Conservation (phyloP, 768 basidiomycete species). For the Russula sp. region DNA sequence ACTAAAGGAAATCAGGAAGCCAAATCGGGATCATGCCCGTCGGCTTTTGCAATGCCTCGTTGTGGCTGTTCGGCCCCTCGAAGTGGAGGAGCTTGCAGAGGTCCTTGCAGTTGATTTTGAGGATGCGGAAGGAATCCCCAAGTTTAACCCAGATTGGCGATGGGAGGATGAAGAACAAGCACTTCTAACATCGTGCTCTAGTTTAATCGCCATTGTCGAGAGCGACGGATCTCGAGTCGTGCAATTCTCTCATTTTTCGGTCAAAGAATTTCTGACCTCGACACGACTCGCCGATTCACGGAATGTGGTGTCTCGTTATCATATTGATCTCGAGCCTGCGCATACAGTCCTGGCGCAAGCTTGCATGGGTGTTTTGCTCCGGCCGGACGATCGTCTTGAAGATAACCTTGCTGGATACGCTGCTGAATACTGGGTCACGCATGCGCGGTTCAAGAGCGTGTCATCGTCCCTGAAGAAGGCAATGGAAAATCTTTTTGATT, state of each 20-base stretch:
- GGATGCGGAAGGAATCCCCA: neutral
- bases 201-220: conserved; percentile 2
- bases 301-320: conserved; percentile 6
- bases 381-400: neutral
- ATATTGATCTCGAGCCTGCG: neutral
- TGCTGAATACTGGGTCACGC: neutral
- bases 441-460: neutral
- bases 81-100: conserved; percentile 6
- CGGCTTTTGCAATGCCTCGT: conserved; percentile 16
- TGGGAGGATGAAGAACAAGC: conserved; percentile 9
- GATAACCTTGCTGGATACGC: neutral
- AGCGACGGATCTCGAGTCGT: neutral
- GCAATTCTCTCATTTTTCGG: conserved; percentile 9
- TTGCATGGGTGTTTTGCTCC: neutral
- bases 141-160: neutral
- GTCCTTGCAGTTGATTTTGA: conserved; percentile 10
- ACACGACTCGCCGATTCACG: neutral
- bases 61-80: conserved; percentile 2
- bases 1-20: conserved; percentile 1
- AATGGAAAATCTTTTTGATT: neutral
- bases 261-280: conserved; percentile 12
- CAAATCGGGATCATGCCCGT: neutral
- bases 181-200: neutral
- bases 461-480: neutral
- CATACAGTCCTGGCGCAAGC: conserved; percentile 1